A percentile compares a stretch with the other conserved stretches of the same genome.
Conservation (phyloP, 208 protist genomes). For the Acanthamoeba pearcei region DNA sequence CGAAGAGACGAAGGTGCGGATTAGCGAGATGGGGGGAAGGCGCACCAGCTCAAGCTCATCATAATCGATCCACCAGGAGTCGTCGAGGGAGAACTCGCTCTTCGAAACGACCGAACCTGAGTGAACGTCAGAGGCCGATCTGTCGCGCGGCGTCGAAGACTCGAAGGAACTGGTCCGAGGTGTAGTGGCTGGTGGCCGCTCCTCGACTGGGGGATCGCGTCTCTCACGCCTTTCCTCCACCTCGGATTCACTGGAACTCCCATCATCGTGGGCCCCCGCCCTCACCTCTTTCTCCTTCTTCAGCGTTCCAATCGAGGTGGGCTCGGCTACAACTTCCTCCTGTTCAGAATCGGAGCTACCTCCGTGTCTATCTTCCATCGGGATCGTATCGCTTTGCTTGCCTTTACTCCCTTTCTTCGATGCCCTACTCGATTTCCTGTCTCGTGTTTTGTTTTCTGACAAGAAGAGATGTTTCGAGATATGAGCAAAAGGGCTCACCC, state of each 20-base stretch:
- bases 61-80: slow-evolving; percentile 72
- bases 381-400: not conserved
- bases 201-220: not conserved
- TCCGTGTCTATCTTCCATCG: not conserved
- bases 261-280: not conserved
- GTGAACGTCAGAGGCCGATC: not conserved
- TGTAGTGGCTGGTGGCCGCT: not conserved
- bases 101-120: slow-evolving; percentile 3
- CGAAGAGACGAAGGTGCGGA: not conserved
- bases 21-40: no score
- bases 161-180: not conserved
- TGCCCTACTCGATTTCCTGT: slow-evolving; percentile 20
- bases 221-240: slow-evolving; percentile 12
- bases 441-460: slow-evolving; percentile 41
- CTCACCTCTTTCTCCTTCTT: slow-evolving; percentile 62
- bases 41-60: slow-evolving; percentile 55
- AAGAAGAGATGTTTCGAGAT: not conserved
- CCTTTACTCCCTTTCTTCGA: not conserved
- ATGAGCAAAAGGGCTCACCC: not conserved
- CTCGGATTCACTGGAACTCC: slow-evolving; percentile 26
- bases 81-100: slow-evolving; percentile 57
- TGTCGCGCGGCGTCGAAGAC: not conserved
- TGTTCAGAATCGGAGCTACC: not conserved
- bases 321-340: not conserved
- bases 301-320: not conserved